Base-by-base conservation (phyloP, 192 early-diverging fungal genomes). In the Backusella mclennaniae region DNA sequence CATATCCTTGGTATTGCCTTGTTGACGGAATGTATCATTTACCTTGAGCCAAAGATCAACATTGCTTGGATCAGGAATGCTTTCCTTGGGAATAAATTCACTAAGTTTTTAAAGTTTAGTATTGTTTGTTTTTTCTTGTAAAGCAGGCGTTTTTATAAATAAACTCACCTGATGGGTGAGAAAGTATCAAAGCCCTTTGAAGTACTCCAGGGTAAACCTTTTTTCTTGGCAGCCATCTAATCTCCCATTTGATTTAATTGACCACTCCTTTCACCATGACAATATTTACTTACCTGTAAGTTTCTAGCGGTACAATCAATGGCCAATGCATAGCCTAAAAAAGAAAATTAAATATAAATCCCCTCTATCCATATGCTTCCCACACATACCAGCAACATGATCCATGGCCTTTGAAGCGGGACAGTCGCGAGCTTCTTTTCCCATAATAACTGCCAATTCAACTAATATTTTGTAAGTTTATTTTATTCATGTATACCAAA, bases 101-200 rank as follows among this genome's bases (percentile, higher is more conserved):
- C 92, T 90, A 35, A 11, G 12, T 7, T 15, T 69, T 29, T 67
- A 67, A 35, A 19, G 17, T 21, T 41, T 38, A 39, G 35, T 11
- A 36, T 19, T 36, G 67, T 31, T 31, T 31, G 31, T 31, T 31
- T 31, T 31, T 31, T 17, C 26, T 17, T 67, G 15, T 23, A 29
- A 36, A 41, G 0, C 11, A 35, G 11, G 29, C 56, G 66, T 73
- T 41, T 67, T 66, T 12, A 6, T 56, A 26, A 67, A 31, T 29
- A 42, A 44, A 17, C n/a, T 26, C 77, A 90, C 89, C 93, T 90
- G 42, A 97, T 85, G n/a, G 97, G 95, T 3, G 94, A 94, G 73
- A 97, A 99, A 6, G 96, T 96, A 78, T 99, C 97, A 83, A 92
- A 97, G 0, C 96, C 97, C 85, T 99, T 99, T 38, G 97, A 91